Conservation (phyloP, 805 yeast genomes). For the Alloascoidea hylecoeti region DNA sequence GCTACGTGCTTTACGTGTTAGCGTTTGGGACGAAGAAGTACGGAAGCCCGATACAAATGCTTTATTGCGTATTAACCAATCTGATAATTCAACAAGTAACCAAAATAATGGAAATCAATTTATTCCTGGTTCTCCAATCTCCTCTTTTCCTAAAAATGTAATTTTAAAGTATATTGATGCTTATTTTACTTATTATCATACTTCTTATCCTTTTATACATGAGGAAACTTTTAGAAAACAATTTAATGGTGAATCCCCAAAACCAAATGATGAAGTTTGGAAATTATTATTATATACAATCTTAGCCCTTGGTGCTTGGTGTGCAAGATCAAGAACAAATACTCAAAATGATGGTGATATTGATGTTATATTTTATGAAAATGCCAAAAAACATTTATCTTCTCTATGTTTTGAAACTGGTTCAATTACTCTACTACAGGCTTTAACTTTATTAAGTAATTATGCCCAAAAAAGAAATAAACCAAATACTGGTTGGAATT, state of each 20-base stretch:
- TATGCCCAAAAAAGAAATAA: slow-evolving; percentile 53
- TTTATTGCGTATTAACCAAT: too few relatives aligned
- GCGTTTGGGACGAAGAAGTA: slow-evolving; percentile 12
- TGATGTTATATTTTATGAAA: slow-evolving; percentile 41
- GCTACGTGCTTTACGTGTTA: slow-evolving; percentile 29
- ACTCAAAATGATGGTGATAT: too few relatives aligned
- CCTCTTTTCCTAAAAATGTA: background rate
- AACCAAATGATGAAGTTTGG: slow-evolving; percentile 32
- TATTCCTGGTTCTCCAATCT: background rate
- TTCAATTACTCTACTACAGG: slow-evolving; percentile 35
- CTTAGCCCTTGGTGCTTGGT: slow-evolving; percentile 59
- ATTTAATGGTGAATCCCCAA: slow-evolving; percentile 25
- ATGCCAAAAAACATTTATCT: slow-evolving; percentile 30
- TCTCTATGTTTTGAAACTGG: slow-evolving; percentile 44
- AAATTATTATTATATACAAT: slow-evolving; percentile 40
- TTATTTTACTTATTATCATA: slow-evolving; percentile 45
- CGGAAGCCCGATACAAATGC: background rate
- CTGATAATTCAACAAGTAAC: too few relatives aligned
- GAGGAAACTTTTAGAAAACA: slow-evolving; percentile 36
- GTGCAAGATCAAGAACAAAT: slow-evolving; percentile 26
- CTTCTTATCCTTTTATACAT: slow-evolving; percentile 46
- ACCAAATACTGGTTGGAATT: slow-evolving; percentile 59
- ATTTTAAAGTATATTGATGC: slow-evolving; percentile 26
- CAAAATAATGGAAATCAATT: background rate
- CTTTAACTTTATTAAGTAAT: slow-evolving; percentile 38